Conservation (phyloP, 768 basidiomycete genomes). For the Suillus alpinus region DNA sequence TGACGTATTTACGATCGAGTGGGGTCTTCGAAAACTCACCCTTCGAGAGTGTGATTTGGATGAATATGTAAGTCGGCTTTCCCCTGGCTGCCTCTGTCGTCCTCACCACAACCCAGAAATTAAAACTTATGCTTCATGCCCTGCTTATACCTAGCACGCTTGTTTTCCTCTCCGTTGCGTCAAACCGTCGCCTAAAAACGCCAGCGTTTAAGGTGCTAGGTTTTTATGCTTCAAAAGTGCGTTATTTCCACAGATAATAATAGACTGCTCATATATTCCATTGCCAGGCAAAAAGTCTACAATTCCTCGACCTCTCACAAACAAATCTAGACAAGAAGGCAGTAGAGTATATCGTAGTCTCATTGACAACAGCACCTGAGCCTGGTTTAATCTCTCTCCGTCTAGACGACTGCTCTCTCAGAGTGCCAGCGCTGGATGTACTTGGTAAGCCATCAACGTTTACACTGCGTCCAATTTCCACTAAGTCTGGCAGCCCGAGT, state of each 20-base stretch:
- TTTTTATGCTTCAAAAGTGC: slow-evolving; percentile 74
- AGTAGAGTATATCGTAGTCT: slow-evolving; percentile 75
- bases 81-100: neutral
- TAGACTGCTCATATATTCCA: neutral
- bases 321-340: slow-evolving; percentile 82
- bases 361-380: slow-evolving; percentile 43
- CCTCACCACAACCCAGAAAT: slow-evolving; percentile 41
- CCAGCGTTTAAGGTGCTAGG: slow-evolving; percentile 78
- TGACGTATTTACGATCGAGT: slow-evolving; percentile 89
- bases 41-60: slow-evolving; percentile 88
- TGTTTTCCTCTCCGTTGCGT: slow-evolving; percentile 81
- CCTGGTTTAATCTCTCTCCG: slow-evolving; percentile 71
- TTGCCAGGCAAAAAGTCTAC: slow-evolving; percentile 64
- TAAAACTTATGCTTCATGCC: slow-evolving; percentile 90
- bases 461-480: neutral
- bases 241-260: neutral
- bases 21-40: slow-evolving; percentile 84
- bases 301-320: slow-evolving; percentile 89
- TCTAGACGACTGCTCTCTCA: slow-evolving; percentile 82
- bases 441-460: slow-evolving; percentile 56
- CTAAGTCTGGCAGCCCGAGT: slow-evolving; percentile 56
- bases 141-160: slow-evolving; percentile 81
- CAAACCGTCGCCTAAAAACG: slow-evolving; percentile 77
- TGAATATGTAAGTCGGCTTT: slow-evolving; percentile 53
- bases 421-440: slow-evolving; percentile 71